phyloP scores from a whole-genome alignment of 768 basidiomycete species.

The Kwoniella dendrophila region DNA sequence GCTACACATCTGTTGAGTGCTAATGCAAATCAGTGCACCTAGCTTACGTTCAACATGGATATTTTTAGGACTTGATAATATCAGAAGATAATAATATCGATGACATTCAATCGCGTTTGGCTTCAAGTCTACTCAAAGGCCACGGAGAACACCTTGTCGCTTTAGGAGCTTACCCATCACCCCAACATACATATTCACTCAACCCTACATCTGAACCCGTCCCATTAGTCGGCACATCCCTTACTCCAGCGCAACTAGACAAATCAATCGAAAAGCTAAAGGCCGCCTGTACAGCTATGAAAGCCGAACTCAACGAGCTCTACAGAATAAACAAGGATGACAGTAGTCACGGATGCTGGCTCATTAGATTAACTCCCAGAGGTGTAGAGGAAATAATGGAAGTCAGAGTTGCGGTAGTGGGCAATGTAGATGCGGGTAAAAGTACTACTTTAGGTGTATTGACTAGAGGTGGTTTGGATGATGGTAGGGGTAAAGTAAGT shows the following conservation, averaged over 20 bases:
- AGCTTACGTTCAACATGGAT: background rate
- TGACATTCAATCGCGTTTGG: constrained; percentile 29
- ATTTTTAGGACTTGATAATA: constrained; percentile 27
- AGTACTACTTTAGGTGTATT: constrained; percentile 92
- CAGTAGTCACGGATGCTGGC: constrained; percentile 45
- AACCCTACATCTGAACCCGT: constrained; percentile 17
- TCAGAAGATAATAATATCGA: constrained; percentile 23
- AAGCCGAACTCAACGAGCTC: constrained; percentile 49
- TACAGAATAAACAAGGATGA: constrained; percentile 36
- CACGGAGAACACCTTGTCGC: constrained; percentile 55
- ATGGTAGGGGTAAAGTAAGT: constrained; percentile 41
- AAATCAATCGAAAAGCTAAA: constrained; percentile 40
- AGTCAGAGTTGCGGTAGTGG: constrained; percentile 92
- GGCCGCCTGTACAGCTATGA: constrained; percentile 24
- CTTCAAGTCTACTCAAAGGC: constrained; percentile 29
- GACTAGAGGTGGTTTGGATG: constrained; percentile 70
- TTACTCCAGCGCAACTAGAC: constrained; percentile 30
- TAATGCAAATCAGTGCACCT: background rate
- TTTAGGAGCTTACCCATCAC: constrained; percentile 50
- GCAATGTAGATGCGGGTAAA: constrained; percentile 84
- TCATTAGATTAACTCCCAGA: constrained; percentile 42
- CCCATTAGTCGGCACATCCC: constrained; percentile 23
- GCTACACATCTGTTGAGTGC: too few species aligned
- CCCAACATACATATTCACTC: constrained; percentile 35
- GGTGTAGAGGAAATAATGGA: constrained; percentile 61